Conservation (phyloP, 140 eudicot genomes). For the Erigeron philadelphicus region DNA sequence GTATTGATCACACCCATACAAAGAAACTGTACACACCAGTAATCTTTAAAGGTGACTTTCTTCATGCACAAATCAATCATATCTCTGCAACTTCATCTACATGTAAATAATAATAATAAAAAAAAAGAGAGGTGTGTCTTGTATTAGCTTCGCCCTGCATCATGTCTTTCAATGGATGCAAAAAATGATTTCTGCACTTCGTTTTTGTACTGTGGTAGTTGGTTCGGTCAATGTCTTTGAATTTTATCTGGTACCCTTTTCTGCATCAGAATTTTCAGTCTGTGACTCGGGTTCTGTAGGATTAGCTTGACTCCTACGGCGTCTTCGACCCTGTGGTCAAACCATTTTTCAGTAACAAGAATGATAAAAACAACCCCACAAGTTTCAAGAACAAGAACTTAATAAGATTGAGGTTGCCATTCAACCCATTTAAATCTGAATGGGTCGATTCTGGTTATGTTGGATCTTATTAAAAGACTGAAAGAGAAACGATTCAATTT, state of each 20-base stretch:
- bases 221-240: conserved; percentile 18
- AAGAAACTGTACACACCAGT: conserved; percentile 49
- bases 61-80: conserved; percentile 36
- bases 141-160: conserved; percentile 29
- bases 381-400: background rate
- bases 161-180: conserved; percentile 15
- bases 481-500: no score
- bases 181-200: conserved; percentile 11
- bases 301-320: conserved; percentile 45
- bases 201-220: conserved; percentile 14
- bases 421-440: background rate
- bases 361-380: background rate
- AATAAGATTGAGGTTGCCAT: background rate
- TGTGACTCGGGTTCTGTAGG: conserved; percentile 45
- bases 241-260: conserved; percentile 31
- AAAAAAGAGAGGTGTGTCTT: conserved; percentile 25
- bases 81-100: conserved; percentile 29
- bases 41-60: conserved; percentile 22
- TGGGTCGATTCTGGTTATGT: background rate
- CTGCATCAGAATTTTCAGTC: conserved; percentile 41
- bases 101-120: conserved; percentile 21
- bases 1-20: conserved; percentile 34
- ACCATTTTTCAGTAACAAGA: conserved; percentile 9
- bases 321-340: conserved; percentile 55
- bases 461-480: no score